Evolutionary conservation across 306 rosid genomes (phyloP), one percentile per base, ranked within the genome.

Genomic region (Casuarina glauca): DNA sequence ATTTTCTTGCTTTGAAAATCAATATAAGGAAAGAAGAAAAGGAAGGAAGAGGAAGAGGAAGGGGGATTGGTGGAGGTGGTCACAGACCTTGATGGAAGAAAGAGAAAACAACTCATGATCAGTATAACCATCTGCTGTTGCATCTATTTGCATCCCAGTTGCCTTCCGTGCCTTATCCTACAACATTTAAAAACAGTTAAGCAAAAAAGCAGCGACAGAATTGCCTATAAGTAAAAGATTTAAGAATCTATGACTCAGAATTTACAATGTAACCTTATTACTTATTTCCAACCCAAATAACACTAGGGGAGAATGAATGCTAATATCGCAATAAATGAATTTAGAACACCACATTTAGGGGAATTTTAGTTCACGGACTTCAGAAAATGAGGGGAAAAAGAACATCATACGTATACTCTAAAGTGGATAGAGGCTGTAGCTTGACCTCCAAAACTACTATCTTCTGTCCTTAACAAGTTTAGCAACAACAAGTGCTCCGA

Each of bases 131-230:
- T 93, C 99, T 69, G 91, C 96, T 66, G 85, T 35, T 68, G 89
- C 99, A 82, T 95, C 97, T 73, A 83, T 86, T 84, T 95, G 97
- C 91, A 80, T 87, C 77, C 98, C 97, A 15, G 91, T 87, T 69
- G 98, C 94, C 82, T 93, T 93, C 26, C 97, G 91, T 4, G 81
- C 88, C 89, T 90, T 95, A 70, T 95, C 97, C 99, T 95, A 61
- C 17, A 85, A 54, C 69, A 72, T 43, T 15, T 4, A 81, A 76
- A 81, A 11, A 70, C 16, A 81, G 32, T 70, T 69, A 61, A 67
- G 63, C 17, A 73, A 73, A n/a, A 38, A 78, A 75, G 82, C 66
- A 79, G 78, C 32, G 66, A 67, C 16, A 39, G 9, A 11, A 73
- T 52, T 39, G 69, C 43, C 48, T 6, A 73, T 5, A 2, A 11